Evolutionary conservation across 2,329 filamentous ascomycete species (phyloP).

Genomic region (Penicillium sp.): DNA sequence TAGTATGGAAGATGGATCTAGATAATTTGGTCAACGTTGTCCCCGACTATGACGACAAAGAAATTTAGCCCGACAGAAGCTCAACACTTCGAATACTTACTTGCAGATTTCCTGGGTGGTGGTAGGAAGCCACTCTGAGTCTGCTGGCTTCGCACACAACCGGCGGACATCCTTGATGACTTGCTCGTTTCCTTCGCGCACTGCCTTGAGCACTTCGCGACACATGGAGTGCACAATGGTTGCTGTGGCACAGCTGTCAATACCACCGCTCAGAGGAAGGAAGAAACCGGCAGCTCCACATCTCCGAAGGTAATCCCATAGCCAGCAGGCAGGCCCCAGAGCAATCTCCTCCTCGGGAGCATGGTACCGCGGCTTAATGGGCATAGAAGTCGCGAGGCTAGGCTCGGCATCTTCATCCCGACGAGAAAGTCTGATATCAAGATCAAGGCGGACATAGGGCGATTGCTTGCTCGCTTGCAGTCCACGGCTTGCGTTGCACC

Average conservation of each 20-base stretch:
- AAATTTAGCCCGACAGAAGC: neutral
- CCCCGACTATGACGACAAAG: neutral
- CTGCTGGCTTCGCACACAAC: slow-evolving; percentile 50
- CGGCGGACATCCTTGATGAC: slow-evolving; percentile 54
- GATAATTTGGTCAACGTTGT: neutral
- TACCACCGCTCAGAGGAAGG: slow-evolving; percentile 39
- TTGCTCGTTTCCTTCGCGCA: slow-evolving; percentile 39
- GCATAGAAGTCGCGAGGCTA: slow-evolving; percentile 43
- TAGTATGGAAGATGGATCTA: slow-evolving; percentile 57
- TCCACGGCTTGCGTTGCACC: slow-evolving; percentile 26
- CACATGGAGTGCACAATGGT: slow-evolving; percentile 42
- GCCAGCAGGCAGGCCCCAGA: slow-evolving; percentile 61
- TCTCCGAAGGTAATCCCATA: slow-evolving; percentile 50
- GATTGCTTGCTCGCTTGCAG: slow-evolving; percentile 34
- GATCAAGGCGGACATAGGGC: slow-evolving; percentile 36
- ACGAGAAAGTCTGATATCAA: slow-evolving; percentile 35
- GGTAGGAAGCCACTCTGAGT: slow-evolving; percentile 50
- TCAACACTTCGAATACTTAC: slow-evolving; percentile 10
- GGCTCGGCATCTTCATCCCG: slow-evolving; percentile 43
- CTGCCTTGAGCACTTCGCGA: slow-evolving; percentile 34
- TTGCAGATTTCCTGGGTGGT: slow-evolving; percentile 60
- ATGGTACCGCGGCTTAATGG: slow-evolving; percentile 54
- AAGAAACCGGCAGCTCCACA: slow-evolving; percentile 38
- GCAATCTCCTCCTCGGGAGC: slow-evolving; percentile 66
- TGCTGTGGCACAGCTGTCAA: slow-evolving; percentile 39